A percentile compares a stretch with the other conserved stretches of the same genome.
These are phyloP conservation scores for Kodamaea kakaduensis DNA, from an alignment of 805 yeast genomes.

Conservation along the genomic window DNA sequence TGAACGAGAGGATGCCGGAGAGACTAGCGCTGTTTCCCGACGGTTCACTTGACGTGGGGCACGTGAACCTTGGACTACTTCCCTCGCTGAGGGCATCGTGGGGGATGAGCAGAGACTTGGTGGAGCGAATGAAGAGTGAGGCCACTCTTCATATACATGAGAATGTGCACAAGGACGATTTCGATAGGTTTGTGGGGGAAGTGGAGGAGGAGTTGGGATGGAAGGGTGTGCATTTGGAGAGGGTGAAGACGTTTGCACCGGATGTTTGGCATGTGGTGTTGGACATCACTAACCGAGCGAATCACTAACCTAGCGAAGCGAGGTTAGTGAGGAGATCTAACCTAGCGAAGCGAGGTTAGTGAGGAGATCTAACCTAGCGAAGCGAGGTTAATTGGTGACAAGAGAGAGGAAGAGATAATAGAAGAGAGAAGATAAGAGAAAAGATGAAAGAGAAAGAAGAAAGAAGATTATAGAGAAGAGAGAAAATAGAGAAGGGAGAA, in stretches of 20 bases:
- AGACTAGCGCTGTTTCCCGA: conserved; percentile 31
- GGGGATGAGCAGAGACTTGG: conserved; percentile 39
- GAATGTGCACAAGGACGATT: conserved; percentile 49
- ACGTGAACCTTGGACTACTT: conserved; percentile 74
- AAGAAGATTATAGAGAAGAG: too few species aligned
- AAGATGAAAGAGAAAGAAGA: too few species aligned
- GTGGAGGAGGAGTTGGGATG: conserved; percentile 8
- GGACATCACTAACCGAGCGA: too few species aligned
- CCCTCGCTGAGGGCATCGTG: conserved; percentile 68
- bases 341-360: too few species aligned
- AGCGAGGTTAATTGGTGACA: too few species aligned
- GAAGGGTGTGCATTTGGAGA: conserved; percentile 45
- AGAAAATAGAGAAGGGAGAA: too few species aligned
- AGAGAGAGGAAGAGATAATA: too few species aligned
- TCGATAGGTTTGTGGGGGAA: conserved; percentile 21
- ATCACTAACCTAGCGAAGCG: too few species aligned
- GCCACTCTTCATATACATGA: conserved; percentile 64
- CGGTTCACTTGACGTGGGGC: conserved; percentile 35
- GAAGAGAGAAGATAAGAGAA: too few species aligned
- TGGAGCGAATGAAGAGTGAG: conserved; percentile 6
- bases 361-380: too few species aligned
- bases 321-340: too few species aligned
- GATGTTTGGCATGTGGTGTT: conserved; percentile 74
- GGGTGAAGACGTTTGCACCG: conserved; percentile 83
- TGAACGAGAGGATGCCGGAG: conserved; percentile 48